Evolutionary conservation across 2,329 filamentous ascomycete species (phyloP).

Genomic region (Colletotrichum melonis): DNA sequence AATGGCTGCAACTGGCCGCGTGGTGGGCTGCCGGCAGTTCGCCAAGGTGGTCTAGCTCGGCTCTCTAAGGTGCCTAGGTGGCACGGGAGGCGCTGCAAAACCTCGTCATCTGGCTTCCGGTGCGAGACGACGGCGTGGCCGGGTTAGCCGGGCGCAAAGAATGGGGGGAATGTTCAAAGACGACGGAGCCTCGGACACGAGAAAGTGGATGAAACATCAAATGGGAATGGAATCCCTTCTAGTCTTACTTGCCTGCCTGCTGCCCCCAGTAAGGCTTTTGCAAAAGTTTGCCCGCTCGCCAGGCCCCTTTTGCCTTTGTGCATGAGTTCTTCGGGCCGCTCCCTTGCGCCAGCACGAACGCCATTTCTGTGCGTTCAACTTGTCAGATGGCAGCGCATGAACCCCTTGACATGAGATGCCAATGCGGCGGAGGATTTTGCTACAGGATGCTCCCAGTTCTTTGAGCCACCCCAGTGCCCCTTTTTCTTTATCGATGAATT

Average conservation of each 20-base stretch:
- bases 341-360: conserved; percentile 10
- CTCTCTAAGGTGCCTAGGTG: conserved; percentile 12
- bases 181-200: background rate
- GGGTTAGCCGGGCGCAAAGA: background rate
- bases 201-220: background rate
- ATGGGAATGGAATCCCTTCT: background rate
- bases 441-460: conserved; percentile 1
- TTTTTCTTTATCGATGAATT: background rate
- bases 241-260: background rate
- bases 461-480: background rate
- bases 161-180: background rate
- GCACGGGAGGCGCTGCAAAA: background rate
- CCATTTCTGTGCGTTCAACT: background rate
- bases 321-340: conserved; percentile 4
- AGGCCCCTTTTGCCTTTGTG: background rate
- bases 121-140: background rate
- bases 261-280: background rate
- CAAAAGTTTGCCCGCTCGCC: background rate
- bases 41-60: conserved; percentile 4
- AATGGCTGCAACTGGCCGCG: conserved; percentile 3
- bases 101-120: background rate
- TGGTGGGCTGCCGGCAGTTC: conserved; percentile 23
- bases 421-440: conserved; percentile 6
- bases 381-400: conserved; percentile 23
- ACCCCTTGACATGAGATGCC: conserved; percentile 15